Conservation (phyloP, 768 basidiomycete genomes). For the Phanerochaete carnosa region DNA sequence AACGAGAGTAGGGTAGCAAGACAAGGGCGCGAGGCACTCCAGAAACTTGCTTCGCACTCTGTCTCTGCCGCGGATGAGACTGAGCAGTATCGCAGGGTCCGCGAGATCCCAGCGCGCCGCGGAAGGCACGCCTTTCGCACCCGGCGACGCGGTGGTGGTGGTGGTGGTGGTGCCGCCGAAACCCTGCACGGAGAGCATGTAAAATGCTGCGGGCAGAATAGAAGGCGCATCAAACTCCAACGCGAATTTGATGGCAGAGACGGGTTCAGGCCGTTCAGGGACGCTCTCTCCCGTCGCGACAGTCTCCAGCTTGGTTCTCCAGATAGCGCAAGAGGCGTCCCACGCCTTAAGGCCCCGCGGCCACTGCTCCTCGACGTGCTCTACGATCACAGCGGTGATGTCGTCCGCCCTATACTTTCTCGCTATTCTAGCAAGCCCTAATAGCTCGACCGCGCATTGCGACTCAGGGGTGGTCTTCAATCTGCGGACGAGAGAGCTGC, state of each 20-base stretch:
- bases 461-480: background rate
- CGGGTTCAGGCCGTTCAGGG: constrained; percentile 2
- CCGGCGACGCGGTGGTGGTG: background rate
- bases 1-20: too few species aligned
- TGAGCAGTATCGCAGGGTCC: background rate
- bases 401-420: background rate
- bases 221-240: constrained; percentile 5
- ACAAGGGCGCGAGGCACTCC: too few species aligned
- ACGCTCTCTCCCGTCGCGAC: background rate
- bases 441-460: background rate
- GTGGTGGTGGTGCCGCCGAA: too few species aligned
- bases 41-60: too few species aligned
- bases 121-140: background rate
- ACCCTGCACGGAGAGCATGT: constrained; percentile 2
- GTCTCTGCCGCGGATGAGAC: background rate
- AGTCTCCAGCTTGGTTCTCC: background rate
- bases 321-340: background rate
- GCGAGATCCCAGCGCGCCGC: background rate
- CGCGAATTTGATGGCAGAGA: constrained; percentile 10
- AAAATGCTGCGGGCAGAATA: constrained; percentile 16
- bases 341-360: background rate
- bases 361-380: background rate
- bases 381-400: background rate
- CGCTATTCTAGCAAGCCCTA: background rate
- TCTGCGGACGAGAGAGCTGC: background rate